Percentiles rank a stretch among this genome's conserved stretches.
Conservation (phyloP, 2,329 filamentous ascomycete species). For the Calycina marina region DNA sequence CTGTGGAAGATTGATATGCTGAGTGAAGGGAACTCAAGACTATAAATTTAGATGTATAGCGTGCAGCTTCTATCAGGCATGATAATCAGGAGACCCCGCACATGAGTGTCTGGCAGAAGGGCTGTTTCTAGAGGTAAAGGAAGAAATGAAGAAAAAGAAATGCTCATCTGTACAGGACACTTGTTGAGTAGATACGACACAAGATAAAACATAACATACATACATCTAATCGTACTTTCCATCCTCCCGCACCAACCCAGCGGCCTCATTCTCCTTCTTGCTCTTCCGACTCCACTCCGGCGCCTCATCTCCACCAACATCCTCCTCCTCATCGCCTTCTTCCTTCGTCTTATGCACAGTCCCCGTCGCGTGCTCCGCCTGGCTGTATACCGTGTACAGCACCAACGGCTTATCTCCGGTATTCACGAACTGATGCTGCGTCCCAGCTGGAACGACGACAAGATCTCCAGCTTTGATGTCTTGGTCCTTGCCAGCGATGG, state of each 20-base stretch:
- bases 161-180: no score
- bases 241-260: constrained; percentile 34
- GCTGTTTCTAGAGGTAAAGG: no score
- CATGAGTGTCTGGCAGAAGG: no score
- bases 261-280: constrained; percentile 42
- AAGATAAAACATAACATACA: neutral
- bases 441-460: constrained; percentile 49
- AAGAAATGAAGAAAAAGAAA: no score
- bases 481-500: constrained; percentile 43
- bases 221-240: constrained; percentile 17
- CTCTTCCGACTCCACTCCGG: constrained; percentile 42
- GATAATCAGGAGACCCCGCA: no score
- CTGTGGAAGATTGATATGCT: no score
- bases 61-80: no score
- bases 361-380: constrained; percentile 44
- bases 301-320: constrained; percentile 43
- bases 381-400: constrained; percentile 47
- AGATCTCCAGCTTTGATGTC: constrained; percentile 23
- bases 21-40: no score
- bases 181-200: no score
- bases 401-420: constrained; percentile 42
- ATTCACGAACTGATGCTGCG: constrained; percentile 51
- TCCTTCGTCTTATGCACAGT: constrained; percentile 49
- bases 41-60: no score
- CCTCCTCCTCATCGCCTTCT: constrained; percentile 46